phyloP scores from a whole-genome alignment of 192 early-diverging fungal genomes.

The Coemansia sp. region DNA sequence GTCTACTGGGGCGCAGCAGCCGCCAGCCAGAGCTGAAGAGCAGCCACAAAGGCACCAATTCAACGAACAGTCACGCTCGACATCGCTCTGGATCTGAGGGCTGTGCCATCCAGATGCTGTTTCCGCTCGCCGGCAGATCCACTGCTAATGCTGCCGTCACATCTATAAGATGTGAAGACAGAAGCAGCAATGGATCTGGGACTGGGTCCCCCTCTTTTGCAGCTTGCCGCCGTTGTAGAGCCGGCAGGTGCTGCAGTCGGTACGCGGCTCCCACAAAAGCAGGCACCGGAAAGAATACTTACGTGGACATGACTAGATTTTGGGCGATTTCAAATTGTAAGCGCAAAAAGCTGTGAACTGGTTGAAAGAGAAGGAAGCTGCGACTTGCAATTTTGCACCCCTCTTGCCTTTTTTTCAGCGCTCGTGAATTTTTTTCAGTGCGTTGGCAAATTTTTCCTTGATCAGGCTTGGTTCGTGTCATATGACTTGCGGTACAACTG shows the following conservation, averaged over 20 bases:
- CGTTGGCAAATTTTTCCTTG: background rate
- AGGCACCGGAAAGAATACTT: conserved; percentile 6
- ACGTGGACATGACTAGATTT: conserved; percentile 36
- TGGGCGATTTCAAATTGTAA: conserved; percentile 8
- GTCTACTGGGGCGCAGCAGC: conserved; percentile 4
- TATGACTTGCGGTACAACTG: background rate
- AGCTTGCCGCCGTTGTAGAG: background rate
- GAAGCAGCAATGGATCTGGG: background rate
- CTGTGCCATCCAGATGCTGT: conserved; percentile 3
- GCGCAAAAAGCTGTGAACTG: conserved; percentile 12
- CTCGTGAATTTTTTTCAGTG: background rate
- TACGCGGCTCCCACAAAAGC: background rate
- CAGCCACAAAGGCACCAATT: background rate
- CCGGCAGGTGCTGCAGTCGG: background rate
- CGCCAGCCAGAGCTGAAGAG: conserved; percentile 2
- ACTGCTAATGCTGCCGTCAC: background rate
- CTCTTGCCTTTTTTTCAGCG: background rate
- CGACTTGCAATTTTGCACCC: background rate
- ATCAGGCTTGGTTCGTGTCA: background rate
- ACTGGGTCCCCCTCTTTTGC: background rate
- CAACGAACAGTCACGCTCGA: background rate
- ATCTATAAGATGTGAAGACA: background rate
- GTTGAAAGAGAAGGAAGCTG: conserved; percentile 28
- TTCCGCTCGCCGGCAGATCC: conserved; percentile 10
- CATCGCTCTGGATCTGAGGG: conserved; percentile 3